Evolutionary conservation across 202 grass and related monocot genomes (phyloP), one percentile per base, ranked within the genome.

Genomic region (Digitaria exilis): DNA sequence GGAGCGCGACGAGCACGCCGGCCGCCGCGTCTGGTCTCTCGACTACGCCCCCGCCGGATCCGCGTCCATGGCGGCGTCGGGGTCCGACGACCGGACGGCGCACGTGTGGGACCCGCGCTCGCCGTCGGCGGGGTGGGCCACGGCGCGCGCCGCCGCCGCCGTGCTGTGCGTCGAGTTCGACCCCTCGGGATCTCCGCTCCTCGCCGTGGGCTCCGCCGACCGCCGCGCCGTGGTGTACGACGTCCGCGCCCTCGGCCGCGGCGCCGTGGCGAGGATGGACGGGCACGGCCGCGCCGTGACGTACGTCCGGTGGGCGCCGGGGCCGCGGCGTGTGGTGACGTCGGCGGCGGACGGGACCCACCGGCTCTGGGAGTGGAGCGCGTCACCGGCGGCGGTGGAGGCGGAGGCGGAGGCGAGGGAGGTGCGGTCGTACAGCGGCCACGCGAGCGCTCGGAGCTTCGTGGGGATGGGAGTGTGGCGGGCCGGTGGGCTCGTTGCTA

Each of bases 161-260:
- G 89, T 94, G 43, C 85, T 90, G 17, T 90, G 90, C 84, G 85
- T 98, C 11, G 95, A 98, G 90, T 98, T 98, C 79, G 95, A 98
- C 87, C 95, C 92, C 0, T 75, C 70, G 1, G 92, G 95, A 0
- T 76, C 26, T 21, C 92, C 95, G 6, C 94, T 87, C 77, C 67
- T 98, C 10, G 95, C 89, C 16, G 71, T 89, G 29, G 95, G 92
- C 0, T 90, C 92, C 2, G 88, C 92, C 11, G 95, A 98, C 89
- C 85, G 89, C 18, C 89, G 85, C 6, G 95, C 90, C 10, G 81
- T 59, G 48, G 82, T 98, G 71, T 93, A 87, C 84, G 95, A 98
- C 87, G 80, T 88, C 55, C 92, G 95, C 28, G 86, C 87, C 34
- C 34, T 89, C 71, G 86, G 75, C 2, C 90, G 84, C 28, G 95